A percentile compares a stretch with the other conserved stretches of the same genome.
Conservation (phyloP, 108 stramenopile genomes). For the Phaeodactylum tricornutum region DNA sequence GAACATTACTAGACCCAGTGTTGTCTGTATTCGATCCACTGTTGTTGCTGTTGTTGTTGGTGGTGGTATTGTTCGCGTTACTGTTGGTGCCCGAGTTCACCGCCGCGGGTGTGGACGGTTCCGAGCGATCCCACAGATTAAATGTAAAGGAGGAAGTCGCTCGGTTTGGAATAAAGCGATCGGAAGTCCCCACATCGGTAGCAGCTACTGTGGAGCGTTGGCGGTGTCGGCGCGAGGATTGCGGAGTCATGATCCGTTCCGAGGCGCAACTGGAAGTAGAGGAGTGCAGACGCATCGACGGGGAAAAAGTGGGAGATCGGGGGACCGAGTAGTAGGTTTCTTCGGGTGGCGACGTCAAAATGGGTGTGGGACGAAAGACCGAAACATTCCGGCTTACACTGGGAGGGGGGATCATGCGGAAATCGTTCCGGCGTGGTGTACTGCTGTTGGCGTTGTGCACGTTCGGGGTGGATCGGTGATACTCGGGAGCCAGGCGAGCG, state of each 20-base stretch:
- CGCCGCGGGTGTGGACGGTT: neutral
- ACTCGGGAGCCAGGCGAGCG: slow-evolving; percentile 20
- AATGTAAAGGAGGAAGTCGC: slow-evolving; percentile 46
- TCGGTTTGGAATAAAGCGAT: slow-evolving; percentile 78
- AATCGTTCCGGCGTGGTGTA: neutral
- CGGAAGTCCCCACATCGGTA: slow-evolving; percentile 18
- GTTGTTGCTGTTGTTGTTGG: slow-evolving; percentile 2
- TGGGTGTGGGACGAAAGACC: slow-evolving; percentile 39
- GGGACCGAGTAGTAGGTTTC: neutral
- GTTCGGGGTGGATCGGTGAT: neutral
- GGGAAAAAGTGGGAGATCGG: neutral
- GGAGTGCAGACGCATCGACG: neutral
- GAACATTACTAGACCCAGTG: neutral
- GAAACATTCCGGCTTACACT: slow-evolving; percentile 18
- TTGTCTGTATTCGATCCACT: slow-evolving; percentile 1
- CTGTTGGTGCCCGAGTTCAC: neutral
- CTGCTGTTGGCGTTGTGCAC: neutral
- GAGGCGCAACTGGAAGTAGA: no score
- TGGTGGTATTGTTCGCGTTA: slow-evolving; percentile 4
- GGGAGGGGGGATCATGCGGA: slow-evolving; percentile 16
- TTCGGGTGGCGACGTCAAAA: slow-evolving; percentile 7
- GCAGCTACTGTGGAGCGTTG: neutral
- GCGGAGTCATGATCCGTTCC: no score
- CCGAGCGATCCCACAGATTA: slow-evolving; percentile 29
- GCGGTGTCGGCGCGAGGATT: neutral